Conservation (phyloP, 2,329 filamentous ascomycete species). For the Cylindrodendrum hubeiense region DNA sequence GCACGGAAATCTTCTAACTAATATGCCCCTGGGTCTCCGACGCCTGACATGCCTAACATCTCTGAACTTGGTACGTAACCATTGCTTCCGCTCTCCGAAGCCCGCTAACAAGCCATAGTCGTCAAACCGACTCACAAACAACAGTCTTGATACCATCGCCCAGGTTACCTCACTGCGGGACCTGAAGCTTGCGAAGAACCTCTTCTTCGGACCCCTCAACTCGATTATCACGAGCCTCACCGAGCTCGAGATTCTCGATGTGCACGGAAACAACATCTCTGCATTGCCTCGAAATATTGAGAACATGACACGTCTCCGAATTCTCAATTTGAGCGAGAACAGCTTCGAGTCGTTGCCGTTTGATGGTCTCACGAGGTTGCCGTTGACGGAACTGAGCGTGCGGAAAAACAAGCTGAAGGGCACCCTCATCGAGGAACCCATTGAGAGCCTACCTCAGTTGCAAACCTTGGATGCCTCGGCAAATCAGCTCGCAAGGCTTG, state of each 20-base stretch:
- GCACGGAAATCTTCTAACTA: constrained; percentile 83
- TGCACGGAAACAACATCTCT: constrained; percentile 84
- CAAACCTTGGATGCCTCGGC: constrained; percentile 83
- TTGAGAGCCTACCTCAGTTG: constrained; percentile 71
- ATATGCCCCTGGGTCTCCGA: constrained; percentile 81
- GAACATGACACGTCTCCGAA: constrained; percentile 76
- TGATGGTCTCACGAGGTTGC: constrained; percentile 73
- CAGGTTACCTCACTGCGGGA: constrained; percentile 81
- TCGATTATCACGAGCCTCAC: constrained; percentile 71
- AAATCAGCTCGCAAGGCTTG: constrained; percentile 76
- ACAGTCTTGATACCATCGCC: constrained; percentile 77
- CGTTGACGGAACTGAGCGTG: constrained; percentile 79
- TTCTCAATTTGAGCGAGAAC: constrained; percentile 86
- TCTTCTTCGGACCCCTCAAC: constrained; percentile 76
- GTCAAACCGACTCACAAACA: constrained; percentile 82
- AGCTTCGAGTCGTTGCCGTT: constrained; percentile 79
- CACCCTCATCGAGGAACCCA: constrained; percentile 74
- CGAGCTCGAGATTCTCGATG: constrained; percentile 82
- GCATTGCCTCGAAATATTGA: constrained; percentile 75
- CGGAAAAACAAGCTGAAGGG: constrained; percentile 84
- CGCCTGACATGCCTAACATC: constrained; percentile 80
- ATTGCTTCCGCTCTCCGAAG: background rate
- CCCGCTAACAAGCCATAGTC: constrained; percentile 63
- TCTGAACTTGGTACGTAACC: constrained; percentile 78
- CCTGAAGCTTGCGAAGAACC: constrained; percentile 84